phyloP scores from a whole-genome alignment of 2,329 filamentous ascomycete species.

The Cryphonectria nitschkei region DNA sequence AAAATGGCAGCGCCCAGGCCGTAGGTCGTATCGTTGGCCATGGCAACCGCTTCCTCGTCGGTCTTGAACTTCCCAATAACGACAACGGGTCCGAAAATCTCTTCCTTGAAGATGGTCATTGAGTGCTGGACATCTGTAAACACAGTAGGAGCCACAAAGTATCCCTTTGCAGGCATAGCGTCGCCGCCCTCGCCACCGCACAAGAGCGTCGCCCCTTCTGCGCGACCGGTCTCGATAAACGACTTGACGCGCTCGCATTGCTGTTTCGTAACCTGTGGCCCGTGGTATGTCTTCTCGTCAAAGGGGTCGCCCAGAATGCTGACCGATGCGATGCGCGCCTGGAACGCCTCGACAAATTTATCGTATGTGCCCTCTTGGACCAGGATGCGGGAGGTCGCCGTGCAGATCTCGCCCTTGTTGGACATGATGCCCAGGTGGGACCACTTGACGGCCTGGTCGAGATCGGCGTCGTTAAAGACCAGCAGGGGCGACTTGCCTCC shows the following conservation, averaged over 20 bases:
- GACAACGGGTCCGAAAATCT: conserved; percentile 51
- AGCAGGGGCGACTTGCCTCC: conserved; percentile 69
- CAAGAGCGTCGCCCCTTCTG: neutral
- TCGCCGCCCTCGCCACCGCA: conserved; percentile 31
- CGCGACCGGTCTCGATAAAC: conserved; percentile 70
- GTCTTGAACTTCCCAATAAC: conserved; percentile 47
- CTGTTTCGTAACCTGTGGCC: conserved; percentile 56
- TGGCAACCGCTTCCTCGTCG: conserved; percentile 45
- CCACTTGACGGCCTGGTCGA: conserved; percentile 70
- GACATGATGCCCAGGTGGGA: conserved; percentile 56
- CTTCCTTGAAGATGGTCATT: conserved; percentile 46
- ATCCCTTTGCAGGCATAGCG: conserved; percentile 47
- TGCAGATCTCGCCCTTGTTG: conserved; percentile 69
- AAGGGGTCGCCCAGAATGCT: conserved; percentile 73
- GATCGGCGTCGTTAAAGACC: conserved; percentile 67
- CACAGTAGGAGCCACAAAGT: conserved; percentile 51
- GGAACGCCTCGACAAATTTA: conserved; percentile 66
- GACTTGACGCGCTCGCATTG: conserved; percentile 69
- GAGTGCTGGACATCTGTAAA: conserved; percentile 39
- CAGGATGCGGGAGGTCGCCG: conserved; percentile 65
- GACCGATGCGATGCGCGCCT: conserved; percentile 56
- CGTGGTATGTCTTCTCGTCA: conserved; percentile 70
- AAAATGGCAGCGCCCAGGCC: conserved; percentile 66
- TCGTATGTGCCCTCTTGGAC: conserved; percentile 66
- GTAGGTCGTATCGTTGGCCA: conserved; percentile 59